Evolutionary conservation across 257 asterid species (phyloP).

Genomic region (Nicotiana undulata): DNA sequence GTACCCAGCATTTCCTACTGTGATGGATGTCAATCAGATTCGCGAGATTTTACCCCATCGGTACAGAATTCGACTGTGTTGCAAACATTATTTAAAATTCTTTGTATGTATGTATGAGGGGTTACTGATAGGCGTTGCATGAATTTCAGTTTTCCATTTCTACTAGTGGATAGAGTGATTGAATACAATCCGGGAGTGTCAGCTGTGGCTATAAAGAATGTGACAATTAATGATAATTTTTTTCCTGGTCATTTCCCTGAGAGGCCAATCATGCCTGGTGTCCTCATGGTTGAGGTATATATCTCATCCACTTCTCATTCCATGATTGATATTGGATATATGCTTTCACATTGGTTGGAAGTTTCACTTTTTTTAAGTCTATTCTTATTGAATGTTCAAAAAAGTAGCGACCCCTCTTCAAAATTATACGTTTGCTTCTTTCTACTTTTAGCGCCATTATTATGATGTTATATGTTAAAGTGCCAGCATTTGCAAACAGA

Average conservation of each 20-base stretch:
- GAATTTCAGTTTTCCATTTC: conserved; percentile 61
- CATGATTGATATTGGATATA: no score
- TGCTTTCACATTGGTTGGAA: no score
- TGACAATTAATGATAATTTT: conserved; percentile 80
- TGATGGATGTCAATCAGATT: conserved; percentile 80
- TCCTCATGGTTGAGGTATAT: conserved; percentile 86
- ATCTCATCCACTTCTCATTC: no score
- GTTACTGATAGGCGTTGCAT: conserved; percentile 3
- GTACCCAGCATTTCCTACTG: conserved; percentile 71
- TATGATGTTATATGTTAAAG: no score
- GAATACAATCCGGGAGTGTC: conserved; percentile 82
- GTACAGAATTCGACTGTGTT: conserved; percentile 22
- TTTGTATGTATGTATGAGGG: background rate
- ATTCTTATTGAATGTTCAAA: no score
- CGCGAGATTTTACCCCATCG: conserved; percentile 80
- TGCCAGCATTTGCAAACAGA: background rate
- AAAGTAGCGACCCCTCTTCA: background rate
- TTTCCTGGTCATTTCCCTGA: conserved; percentile 94
- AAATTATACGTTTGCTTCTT: background rate
- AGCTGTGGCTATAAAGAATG: conserved; percentile 87
- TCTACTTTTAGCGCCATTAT: no score
- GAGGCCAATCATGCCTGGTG: conserved; percentile 97
- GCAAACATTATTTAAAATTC: no score
- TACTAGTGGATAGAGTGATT: conserved; percentile 86
- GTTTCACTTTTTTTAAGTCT: no score